Base-by-base conservation (phyloP, 164 flowering plant species). In the Tetrastigma voinierianum region DNA sequence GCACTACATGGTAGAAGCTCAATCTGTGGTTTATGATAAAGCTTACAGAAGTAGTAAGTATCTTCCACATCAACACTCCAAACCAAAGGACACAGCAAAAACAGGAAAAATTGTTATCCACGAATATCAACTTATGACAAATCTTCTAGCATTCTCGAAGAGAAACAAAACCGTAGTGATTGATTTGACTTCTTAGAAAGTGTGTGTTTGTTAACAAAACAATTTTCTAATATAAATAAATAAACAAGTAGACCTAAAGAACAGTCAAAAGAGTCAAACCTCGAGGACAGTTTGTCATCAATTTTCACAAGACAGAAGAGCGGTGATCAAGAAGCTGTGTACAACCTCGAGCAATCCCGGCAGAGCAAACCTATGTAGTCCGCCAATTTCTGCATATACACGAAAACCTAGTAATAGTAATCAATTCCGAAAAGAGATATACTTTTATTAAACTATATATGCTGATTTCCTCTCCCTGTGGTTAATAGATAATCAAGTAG, bases 301-400 rank as follows among this genome's bases (percentile, higher is more conserved):
- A 95, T 80, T 74, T 80, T 86, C 47, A 95, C 86, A 66, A 95
- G 87, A 78, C 96, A 90, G 94, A 91, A 32, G 98, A 91, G 58
- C 82, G 78, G 73, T 89, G 90, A 55, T 91, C 97, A 59, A 59
- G 90, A 69, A 25, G 51, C 75, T 90, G 91, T 78, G 81, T 95
- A 87, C 98, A 91, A 66, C 97, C 96, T 67, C 85, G 84, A 64
- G 98, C 96, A 62, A 95, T 91, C 67, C 67, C 98, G 85, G 69
- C 98, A 95, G 13, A 97, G 98, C 74, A 91, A 82, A 49, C 96
- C 96, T 57, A 95, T 81, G 67, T 70, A 78, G 62, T 95, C 98
- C n/a, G 98, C 97, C 77, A 94, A 71, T 77, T 83, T 90, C 98
- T 94, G 97, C 81, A 84, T 6, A 59, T 46, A 25, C n/a, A 25